Evolutionary conservation across 345 rosid genomes (phyloP).

Genomic region (Geranium brycei): DNA sequence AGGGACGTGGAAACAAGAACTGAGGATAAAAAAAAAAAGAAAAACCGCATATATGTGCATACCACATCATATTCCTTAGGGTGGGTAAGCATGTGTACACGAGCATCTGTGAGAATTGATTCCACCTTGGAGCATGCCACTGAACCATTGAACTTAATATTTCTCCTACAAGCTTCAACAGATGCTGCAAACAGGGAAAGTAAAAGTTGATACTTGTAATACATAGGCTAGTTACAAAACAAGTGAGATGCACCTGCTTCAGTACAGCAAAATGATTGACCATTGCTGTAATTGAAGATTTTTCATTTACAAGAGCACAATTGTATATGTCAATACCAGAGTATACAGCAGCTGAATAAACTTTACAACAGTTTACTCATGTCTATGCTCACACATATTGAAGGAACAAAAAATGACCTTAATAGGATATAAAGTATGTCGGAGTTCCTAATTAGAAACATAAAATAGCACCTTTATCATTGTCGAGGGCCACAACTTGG

Average conservation of each 20-base stretch:
- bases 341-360: background rate
- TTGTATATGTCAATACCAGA: too few relatives aligned
- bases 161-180: conserved; percentile 86
- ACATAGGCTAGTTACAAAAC: too few relatives aligned
- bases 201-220: background rate
- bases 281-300: too few relatives aligned
- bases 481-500: conserved; percentile 89
- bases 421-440: background rate
- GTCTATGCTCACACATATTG: background rate
- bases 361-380: background rate
- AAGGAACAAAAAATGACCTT: background rate
- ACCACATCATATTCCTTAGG: conserved; percentile 97
- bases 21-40: background rate
- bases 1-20: background rate
- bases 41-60: conserved; percentile 6
- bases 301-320: too few relatives aligned
- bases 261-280: too few relatives aligned
- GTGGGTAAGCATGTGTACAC: conserved; percentile 86
- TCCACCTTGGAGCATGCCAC: conserved; percentile 81
- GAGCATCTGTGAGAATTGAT: conserved; percentile 90
- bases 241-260: too few relatives aligned
- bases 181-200: conserved; percentile 31
- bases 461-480: conserved; percentile 55
- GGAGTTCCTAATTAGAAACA: background rate
- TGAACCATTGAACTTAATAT: conserved; percentile 84